Evolutionary conservation across 2,329 filamentous ascomycete species (phyloP).

Genomic region (Chalara sp.): DNA sequence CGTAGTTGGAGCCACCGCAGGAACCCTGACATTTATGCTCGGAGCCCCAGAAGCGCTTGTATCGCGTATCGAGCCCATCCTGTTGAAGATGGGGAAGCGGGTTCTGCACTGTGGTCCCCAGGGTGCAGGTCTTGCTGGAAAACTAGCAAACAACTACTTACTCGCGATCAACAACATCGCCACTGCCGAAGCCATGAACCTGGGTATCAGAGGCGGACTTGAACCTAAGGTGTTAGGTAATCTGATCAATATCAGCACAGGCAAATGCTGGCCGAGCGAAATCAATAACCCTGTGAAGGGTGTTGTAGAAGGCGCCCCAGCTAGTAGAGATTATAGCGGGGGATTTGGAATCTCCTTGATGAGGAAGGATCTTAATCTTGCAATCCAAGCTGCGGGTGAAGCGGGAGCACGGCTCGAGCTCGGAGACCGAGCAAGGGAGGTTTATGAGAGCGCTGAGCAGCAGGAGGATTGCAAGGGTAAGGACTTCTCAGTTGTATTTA

Average conservation of each 20-base stretch:
- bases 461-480: conserved; percentile 57
- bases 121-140: conserved; percentile 80
- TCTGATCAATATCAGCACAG: conserved; percentile 89
- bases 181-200: conserved; percentile 51
- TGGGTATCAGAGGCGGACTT: conserved; percentile 47
- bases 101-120: conserved; percentile 82
- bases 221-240: conserved; percentile 61
- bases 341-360: conserved; percentile 74
- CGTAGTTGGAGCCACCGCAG: conserved; percentile 82
- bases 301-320: conserved; percentile 70
- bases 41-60: conserved; percentile 60
- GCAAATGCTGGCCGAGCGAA: conserved; percentile 93
- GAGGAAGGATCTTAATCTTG: conserved; percentile 72
- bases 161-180: conserved; percentile 83
- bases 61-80: conserved; percentile 56
- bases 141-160: conserved; percentile 96
- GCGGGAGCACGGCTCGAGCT: conserved; percentile 60
- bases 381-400: conserved; percentile 64
- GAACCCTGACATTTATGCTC: conserved; percentile 93
- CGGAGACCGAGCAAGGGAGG: conserved; percentile 52
- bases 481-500: conserved; percentile 79
- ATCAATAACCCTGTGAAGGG: conserved; percentile 91
- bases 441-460: conserved; percentile 62
- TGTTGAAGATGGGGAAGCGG: conserved; percentile 78
- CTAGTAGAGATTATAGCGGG: conserved; percentile 67